A percentile compares a stretch with the other conserved stretches of the same genome.
Evolutionary conservation across 225 moss, liverwort and hornwort genomes (phyloP).

Genomic region (Pseudisothecium myosuroides): DNA sequence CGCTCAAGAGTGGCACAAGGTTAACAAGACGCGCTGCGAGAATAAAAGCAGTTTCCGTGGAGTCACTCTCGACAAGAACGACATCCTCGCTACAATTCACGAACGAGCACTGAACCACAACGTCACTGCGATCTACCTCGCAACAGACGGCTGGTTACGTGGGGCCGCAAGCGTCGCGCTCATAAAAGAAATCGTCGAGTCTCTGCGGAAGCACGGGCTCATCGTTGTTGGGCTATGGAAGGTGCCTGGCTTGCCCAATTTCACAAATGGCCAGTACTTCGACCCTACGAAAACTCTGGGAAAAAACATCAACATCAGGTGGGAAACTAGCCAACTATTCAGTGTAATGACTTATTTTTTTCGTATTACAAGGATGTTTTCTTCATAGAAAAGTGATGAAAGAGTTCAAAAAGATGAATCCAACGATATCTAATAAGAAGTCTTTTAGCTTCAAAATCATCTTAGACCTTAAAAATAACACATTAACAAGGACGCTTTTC

Average conservation of each 20-base stretch:
- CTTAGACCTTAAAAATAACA: too few species aligned
- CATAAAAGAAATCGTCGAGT: conserved; percentile 34
- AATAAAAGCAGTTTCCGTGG: conserved; percentile 20
- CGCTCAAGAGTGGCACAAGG: conserved; percentile 14
- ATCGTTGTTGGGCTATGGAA: conserved; percentile 68
- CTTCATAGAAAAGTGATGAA: too few species aligned
- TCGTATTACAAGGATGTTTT: too few species aligned
- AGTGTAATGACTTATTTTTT: not conserved
- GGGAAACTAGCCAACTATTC: not conserved
- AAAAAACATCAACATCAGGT: conserved; percentile 3
- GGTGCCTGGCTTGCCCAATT: conserved; percentile 52
- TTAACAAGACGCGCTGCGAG: not conserved
- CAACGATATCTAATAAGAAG: not conserved
- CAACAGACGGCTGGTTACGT: conserved; percentile 83
- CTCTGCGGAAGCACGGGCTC: conserved; percentile 35
- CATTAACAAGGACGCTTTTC: not conserved
- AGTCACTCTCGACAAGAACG: conserved; percentile 27
- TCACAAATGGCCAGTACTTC: conserved; percentile 33
- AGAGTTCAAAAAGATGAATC: not conserved
- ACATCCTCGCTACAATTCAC: conserved; percentile 42
- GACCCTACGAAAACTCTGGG: not conserved
- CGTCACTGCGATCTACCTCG: conserved; percentile 40
- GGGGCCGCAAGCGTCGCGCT: conserved; percentile 12
- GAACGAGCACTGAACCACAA: conserved; percentile 37
- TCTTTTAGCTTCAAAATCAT: not conserved